These are phyloP conservation scores for Oryza punctata DNA, from an alignment of 176 grass and related monocot species.

Conservation along the genomic window DNA sequence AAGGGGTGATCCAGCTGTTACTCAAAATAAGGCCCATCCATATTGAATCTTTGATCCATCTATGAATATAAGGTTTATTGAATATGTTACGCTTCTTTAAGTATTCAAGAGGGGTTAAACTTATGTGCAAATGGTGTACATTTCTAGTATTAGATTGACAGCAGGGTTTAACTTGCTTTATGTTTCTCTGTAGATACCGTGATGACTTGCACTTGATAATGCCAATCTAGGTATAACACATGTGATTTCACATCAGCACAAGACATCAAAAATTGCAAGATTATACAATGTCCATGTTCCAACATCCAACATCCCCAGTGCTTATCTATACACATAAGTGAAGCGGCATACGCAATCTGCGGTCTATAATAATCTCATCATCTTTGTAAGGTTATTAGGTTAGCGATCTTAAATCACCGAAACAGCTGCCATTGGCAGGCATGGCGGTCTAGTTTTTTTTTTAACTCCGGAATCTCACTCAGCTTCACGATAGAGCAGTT, in stretches of 20 bases:
- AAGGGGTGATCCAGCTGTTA: not conserved
- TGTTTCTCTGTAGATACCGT: not conserved
- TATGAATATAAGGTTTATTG: not conserved
- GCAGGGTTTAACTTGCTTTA: not conserved
- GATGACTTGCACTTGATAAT: not conserved
- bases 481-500: conserved; percentile 21
- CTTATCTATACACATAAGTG: conserved; percentile 18
- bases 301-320: conserved; percentile 17
- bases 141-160: too few species aligned
- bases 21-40: not conserved
- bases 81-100: not conserved
- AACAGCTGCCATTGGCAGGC: not conserved
- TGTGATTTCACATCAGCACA: conserved; percentile 9
- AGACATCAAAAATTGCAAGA: not conserved
- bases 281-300: not conserved
- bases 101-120: not conserved
- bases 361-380: not conserved
- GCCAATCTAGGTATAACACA: not conserved
- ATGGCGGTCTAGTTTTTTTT: not conserved
- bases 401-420: not conserved
- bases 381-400: not conserved
- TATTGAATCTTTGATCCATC: not conserved
- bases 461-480: not conserved
- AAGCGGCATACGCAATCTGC: conserved; percentile 14
- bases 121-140: too few species aligned